Percentiles rank a stretch among this genome's conserved stretches.
Conservation (phyloP, 768 basidiomycete genomes). For the Dacryopinax primogenitus region DNA sequence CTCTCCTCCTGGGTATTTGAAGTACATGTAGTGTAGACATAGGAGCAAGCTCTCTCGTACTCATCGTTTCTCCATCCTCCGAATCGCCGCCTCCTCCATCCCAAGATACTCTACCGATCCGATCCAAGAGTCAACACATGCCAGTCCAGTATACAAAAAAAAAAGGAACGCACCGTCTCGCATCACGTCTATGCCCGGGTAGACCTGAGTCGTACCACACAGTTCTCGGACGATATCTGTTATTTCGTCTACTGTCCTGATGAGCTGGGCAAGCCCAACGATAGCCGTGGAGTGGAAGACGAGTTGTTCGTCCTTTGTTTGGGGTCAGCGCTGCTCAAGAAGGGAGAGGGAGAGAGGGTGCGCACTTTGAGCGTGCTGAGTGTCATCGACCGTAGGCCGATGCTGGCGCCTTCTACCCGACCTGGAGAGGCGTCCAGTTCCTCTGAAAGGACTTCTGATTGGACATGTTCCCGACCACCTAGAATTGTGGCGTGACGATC, state of each 20-base stretch:
- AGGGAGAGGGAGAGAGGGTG: background rate
- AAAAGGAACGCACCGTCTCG: background rate
- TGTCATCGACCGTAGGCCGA: background rate
- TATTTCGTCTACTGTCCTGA: background rate
- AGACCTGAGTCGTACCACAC: background rate
- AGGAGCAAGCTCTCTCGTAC: no score
- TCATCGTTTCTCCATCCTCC: slow-evolving; percentile 2
- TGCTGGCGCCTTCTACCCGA: background rate
- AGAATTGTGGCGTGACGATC: background rate
- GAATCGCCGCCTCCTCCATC: slow-evolving; percentile 2
- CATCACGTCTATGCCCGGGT: background rate
- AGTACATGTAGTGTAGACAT: no score
- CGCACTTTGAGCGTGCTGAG: background rate
- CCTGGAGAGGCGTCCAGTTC: background rate
- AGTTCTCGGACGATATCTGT: background rate
- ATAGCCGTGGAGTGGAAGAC: slow-evolving; percentile 4
- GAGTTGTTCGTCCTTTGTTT: background rate
- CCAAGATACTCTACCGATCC: slow-evolving; percentile 2
- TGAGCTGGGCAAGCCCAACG: background rate
- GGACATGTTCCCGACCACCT: background rate
- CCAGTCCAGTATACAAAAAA: background rate
- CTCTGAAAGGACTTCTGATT: background rate
- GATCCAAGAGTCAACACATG: no score
- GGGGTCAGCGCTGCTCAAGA: no score
- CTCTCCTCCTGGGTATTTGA: no score